Percentiles rank a stretch among this genome's conserved stretches.
phyloP scores from a whole-genome alignment of 208 protist genomes.

The Leishmania arabica region DNA sequence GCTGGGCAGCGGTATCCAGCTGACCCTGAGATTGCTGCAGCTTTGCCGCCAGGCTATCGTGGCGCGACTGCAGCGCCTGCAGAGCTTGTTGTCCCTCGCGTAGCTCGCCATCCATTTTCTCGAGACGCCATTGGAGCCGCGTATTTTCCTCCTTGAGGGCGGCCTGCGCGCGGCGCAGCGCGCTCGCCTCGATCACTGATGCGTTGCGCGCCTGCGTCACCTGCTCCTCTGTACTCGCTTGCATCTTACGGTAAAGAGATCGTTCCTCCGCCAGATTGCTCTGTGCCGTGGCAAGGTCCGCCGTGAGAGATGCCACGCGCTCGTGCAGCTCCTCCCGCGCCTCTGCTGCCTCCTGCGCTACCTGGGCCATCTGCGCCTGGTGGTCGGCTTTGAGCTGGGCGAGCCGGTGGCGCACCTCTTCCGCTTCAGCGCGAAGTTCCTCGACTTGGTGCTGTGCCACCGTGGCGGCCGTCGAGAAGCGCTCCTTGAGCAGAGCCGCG shows the following conservation, averaged over 20 bases:
- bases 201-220: constrained; percentile 46
- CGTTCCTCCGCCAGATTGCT: constrained; percentile 31
- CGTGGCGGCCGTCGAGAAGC: constrained; percentile 53
- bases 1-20: constrained; percentile 53
- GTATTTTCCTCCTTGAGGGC: constrained; percentile 47
- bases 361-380: constrained; percentile 36
- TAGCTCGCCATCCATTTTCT: constrained; percentile 40
- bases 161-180: constrained; percentile 47
- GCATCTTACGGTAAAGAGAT: constrained; percentile 31
- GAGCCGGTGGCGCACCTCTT: constrained; percentile 24
- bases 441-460: constrained; percentile 41
- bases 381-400: constrained; percentile 36
- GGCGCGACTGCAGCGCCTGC: constrained; percentile 14
- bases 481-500: constrained; percentile 68
- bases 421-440: constrained; percentile 40
- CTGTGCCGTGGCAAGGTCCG: constrained; percentile 25
- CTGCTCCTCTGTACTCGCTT: constrained; percentile 45
- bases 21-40: constrained; percentile 32
- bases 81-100: constrained; percentile 21
- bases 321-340: constrained; percentile 33
- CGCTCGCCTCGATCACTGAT: constrained; percentile 43
- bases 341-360: constrained; percentile 31
- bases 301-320: constrained; percentile 43
- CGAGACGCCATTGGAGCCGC: constrained; percentile 35
- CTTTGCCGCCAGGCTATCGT: constrained; percentile 29